Percentiles rank a stretch among this genome's conserved stretches.
phyloP scores from a whole-genome alignment of 108 stramenopile genomes.

The Nannochloropsis salina region DNA sequence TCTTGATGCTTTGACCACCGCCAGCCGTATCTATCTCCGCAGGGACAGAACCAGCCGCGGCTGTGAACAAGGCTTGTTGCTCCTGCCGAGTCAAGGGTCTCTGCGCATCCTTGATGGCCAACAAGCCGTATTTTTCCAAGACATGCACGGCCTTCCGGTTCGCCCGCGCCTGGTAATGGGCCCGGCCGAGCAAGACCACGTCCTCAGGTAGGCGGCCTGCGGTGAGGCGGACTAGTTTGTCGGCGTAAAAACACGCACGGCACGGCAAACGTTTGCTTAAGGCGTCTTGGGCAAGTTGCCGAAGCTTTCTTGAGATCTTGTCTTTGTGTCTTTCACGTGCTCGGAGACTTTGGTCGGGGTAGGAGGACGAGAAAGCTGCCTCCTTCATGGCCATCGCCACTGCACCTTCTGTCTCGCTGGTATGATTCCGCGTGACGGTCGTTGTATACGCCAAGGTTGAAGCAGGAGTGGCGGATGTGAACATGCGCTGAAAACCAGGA shows the following conservation, averaged over 20 bases:
- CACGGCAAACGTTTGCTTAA: background rate
- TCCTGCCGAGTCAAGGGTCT: background rate
- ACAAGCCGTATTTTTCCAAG: slow-evolving; percentile 6
- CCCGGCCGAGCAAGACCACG: slow-evolving; percentile 10
- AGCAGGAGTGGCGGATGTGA: background rate
- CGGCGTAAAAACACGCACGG: background rate
- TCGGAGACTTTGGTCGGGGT: background rate
- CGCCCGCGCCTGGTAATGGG: background rate
- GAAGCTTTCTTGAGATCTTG: background rate
- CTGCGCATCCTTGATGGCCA: background rate
- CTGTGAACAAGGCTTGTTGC: background rate
- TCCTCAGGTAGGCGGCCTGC: background rate
- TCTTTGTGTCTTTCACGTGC: background rate
- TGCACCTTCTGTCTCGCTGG: background rate
- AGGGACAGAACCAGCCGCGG: background rate
- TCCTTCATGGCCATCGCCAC: background rate
- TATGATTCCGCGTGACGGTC: background rate
- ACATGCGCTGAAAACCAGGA: slow-evolving; percentile 14
- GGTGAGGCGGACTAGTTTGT: background rate
- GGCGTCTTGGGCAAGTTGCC: background rate
- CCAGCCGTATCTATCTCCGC: background rate
- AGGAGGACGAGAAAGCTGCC: background rate
- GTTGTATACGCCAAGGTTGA: background rate
- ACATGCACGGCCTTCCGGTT: background rate
- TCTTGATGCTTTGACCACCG: background rate